phyloP scores from a whole-genome alignment of 1,139 yeast genomes.

The Yamadazyma siamensis region DNA sequence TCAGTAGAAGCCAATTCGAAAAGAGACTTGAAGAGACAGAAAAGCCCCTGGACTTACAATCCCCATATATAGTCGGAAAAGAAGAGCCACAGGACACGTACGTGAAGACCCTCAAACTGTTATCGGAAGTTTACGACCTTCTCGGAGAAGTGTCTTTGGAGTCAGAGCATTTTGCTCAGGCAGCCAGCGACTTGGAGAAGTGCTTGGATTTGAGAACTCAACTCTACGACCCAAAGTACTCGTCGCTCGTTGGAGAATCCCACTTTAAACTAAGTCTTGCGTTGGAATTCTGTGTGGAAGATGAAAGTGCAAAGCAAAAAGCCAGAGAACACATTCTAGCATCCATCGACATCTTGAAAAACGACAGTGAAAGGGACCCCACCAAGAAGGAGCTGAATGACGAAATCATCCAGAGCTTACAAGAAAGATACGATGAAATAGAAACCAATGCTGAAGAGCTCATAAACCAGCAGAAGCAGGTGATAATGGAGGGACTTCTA shows the following conservation, averaged over 20 bases:
- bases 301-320: conserved; percentile 41
- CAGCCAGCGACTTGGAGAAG: conserved; percentile 61
- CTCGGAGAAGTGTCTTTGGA: conserved; percentile 89
- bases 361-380: conserved; percentile 27
- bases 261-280: conserved; percentile 83
- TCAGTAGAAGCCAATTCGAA: conserved; percentile 65
- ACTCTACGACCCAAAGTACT: conserved; percentile 45
- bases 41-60: conserved; percentile 9
- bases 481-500: conserved; percentile 58
- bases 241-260: conserved; percentile 70
- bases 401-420: conserved; percentile 53
- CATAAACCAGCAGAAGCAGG: conserved; percentile 52
- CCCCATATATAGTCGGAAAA: conserved; percentile 33
- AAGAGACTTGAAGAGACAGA: conserved; percentile 31
- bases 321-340: conserved; percentile 58
- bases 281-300: conserved; percentile 62
- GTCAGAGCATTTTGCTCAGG: conserved; percentile 77
- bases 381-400: conserved; percentile 41
- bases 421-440: conserved; percentile 50
- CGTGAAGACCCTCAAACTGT: conserved; percentile 42
- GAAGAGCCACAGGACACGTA: conserved; percentile 30
- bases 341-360: conserved; percentile 61
- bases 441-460: conserved; percentile 50
- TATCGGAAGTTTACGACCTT: conserved; percentile 75
- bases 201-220: conserved; percentile 55